Conservation (phyloP, 148 eudicot species). For the Rhododendron mucronatum region DNA sequence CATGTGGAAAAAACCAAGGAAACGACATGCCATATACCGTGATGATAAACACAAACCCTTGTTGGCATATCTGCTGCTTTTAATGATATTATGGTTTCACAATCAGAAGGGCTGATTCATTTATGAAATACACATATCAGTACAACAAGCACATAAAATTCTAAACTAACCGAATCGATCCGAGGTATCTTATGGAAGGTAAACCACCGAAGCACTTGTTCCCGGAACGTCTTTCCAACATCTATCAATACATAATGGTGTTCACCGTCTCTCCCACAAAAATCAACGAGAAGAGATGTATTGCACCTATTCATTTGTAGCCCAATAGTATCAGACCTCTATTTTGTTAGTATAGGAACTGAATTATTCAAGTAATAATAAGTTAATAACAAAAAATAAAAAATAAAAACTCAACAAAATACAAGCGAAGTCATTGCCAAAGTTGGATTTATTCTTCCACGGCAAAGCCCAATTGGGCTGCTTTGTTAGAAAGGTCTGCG, state of each 20-base stretch:
- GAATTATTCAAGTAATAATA: neutral
- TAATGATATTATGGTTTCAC: neutral
- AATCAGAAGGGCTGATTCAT: neutral
- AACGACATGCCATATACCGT: neutral
- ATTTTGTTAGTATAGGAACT: neutral
- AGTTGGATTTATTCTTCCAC: neutral
- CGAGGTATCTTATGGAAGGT: conserved; percentile 75
- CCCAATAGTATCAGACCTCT: conserved; percentile 4
- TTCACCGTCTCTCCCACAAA: conserved; percentile 40
- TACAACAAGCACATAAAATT: neutral
- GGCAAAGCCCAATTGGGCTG: neutral
- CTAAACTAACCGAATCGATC: conserved; percentile 79
- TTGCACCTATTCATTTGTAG: conserved; percentile 61
- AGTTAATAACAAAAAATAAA: neutral
- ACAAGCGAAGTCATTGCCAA: neutral
- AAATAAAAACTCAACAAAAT: neutral
- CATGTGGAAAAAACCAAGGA: neutral
- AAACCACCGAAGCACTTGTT: conserved; percentile 90
- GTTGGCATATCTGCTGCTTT: neutral
- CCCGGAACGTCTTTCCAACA: conserved; percentile 86
- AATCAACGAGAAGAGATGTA: conserved; percentile 87
- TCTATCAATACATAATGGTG: conserved; percentile 74
- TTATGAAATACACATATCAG: neutral
- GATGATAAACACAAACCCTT: neutral
- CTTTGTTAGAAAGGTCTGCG: neutral